A percentile compares a stretch with the other conserved stretches of the same genome.
Evolutionary conservation across 2,329 filamentous ascomycete genomes (phyloP).

Genomic region (Beauveria brongniartii): DNA sequence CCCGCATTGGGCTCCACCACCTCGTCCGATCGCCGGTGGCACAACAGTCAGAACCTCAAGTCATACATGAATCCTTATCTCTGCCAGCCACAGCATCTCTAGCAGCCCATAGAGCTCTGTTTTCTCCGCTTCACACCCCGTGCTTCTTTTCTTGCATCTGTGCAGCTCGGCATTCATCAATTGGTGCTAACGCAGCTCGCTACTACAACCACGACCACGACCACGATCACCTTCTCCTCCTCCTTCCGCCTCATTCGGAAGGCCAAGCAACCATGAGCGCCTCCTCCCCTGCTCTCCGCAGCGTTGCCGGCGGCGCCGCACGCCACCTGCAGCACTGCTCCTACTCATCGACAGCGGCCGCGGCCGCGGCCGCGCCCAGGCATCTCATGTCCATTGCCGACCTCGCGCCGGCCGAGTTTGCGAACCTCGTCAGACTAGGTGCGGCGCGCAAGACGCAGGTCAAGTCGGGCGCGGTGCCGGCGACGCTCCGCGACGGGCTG

Average conservation of each 20-base stretch:
- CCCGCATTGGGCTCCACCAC: background rate
- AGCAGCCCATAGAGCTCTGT: no score
- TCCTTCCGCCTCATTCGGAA: background rate
- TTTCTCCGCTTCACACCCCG: background rate
- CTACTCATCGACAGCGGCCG: background rate
- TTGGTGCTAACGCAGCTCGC: background rate
- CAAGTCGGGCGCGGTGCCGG: slow-evolving; percentile 54
- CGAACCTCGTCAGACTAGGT: slow-evolving; percentile 76
- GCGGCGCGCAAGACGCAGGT: slow-evolving; percentile 65
- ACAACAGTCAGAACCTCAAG: slow-evolving; percentile 3
- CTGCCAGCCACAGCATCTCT: background rate
- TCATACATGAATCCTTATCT: background rate
- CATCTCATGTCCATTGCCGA: slow-evolving; percentile 91
- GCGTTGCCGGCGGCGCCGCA: background rate
- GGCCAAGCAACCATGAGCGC: background rate
- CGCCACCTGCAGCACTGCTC: slow-evolving; percentile 2
- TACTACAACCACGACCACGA: background rate
- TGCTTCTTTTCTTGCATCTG: background rate
- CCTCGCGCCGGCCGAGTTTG: slow-evolving; percentile 70
- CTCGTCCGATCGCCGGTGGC: slow-evolving; percentile 6
- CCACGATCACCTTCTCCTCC: background rate
- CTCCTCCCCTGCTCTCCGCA: slow-evolving; percentile 1
- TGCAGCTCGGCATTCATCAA: background rate
- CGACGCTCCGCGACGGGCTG: slow-evolving; percentile 53
- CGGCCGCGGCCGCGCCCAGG: slow-evolving; percentile 43